Percentiles rank a stretch among this genome's conserved stretches.
phyloP scores from a whole-genome alignment of 192 early-diverging fungal species.

The Rhizophagus sp. region DNA sequence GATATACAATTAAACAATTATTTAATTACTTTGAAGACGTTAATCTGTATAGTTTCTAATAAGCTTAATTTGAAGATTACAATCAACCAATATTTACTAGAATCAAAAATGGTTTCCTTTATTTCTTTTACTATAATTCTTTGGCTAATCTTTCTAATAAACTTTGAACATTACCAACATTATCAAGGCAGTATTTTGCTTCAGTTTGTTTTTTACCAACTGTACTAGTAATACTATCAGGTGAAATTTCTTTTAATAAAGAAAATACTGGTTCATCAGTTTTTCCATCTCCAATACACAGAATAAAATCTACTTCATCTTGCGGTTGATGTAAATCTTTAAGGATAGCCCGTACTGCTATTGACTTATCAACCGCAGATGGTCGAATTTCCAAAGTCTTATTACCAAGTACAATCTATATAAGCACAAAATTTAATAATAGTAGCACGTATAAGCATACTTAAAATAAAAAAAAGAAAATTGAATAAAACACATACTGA shows the following conservation, averaged over 20 bases:
- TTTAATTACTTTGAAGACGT: too few species aligned
- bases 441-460: background rate
- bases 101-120: too few species aligned
- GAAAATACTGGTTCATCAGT: conserved; percentile 96
- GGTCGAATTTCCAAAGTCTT: conserved; percentile 97
- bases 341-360: conserved; percentile 84
- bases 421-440: conserved; percentile 1
- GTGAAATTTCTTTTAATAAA: conserved; percentile 51
- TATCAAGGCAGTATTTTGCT: conserved; percentile 83
- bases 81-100: too few species aligned
- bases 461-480: conserved; percentile 16
- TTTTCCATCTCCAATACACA: conserved; percentile 93
- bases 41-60: too few species aligned
- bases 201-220: conserved; percentile 98
- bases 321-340: conserved; percentile 59
- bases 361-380: conserved; percentile 88
- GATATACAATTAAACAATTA: too few species aligned
- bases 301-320: conserved; percentile 61
- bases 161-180: conserved; percentile 55
- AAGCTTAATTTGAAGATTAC: too few species aligned
- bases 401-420: conserved; percentile 89
- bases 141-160: conserved; percentile 42
- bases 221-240: conserved; percentile 72
- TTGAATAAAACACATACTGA: conserved; percentile 49
- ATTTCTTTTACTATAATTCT: conserved; percentile 31